Base-by-base conservation (phyloP, 768 basidiomycete species). In the Fibroporia radiculosa region DNA sequence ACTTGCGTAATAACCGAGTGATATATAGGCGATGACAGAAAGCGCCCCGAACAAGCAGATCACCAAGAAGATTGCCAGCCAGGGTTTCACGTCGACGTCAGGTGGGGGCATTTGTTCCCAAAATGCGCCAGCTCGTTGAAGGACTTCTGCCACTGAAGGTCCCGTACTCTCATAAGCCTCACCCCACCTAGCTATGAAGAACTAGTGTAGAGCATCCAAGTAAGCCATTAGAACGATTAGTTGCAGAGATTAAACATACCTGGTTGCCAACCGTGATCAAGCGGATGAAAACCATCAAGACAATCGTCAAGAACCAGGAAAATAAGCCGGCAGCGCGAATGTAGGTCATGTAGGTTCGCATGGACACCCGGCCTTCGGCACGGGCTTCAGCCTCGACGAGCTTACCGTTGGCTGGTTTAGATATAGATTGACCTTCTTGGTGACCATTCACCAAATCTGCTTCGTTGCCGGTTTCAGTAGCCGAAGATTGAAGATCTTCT, bases 111-210 rank as follows among this genome's bases (percentile, higher is more conserved):
- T 65, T 22, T 53, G 49, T 29, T 67, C 63, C 73, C 74, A 74
- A 12, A 73, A 8, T 11, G 18, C 44, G 13, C 37, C 44, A 3
- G 39, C 3, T 8, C 26, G 40, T 13, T 28, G 18, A 6, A 33
- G 29, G 6, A 25, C 13, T 2, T 14, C 26, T 24, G 23, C 25
- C 13, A 42, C 20, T n/a, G 44, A 47, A 6, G 53, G 23, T 13
- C 52, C 52, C 26, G 36, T 62, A 50, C 58, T 73, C 62, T 65
- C 57, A 49, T 83, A 84, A 11, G 82, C 81, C 56, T 82, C 80
- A 8, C 80, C 77, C 82, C 82, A 85, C 28, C 66, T 67, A 4
- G 82, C 78, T 16, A 85, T 66, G 58, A 79, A 85, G 19, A 83
- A 66, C 80, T 84, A 47, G 23, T 29, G 16, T 14, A 16, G 10